Evolutionary conservation across 208 protist genomes (phyloP).

Genomic region (Phytomonas serpens): DNA sequence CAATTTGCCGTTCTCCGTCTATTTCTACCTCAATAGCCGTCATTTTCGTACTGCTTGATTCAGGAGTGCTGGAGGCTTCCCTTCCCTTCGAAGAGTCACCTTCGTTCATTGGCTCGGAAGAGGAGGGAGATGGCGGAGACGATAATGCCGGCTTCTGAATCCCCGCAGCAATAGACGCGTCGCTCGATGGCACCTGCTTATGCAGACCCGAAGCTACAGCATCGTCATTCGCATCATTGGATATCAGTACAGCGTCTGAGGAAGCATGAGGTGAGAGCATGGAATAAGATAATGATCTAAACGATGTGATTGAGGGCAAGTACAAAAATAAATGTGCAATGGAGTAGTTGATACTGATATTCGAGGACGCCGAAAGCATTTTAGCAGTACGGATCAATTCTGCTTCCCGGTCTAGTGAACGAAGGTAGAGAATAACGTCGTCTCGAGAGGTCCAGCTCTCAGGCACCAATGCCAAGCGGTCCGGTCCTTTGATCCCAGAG

Average conservation of each 20-base stretch:
- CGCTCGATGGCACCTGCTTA: not conserved
- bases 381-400: conserved; percentile 43
- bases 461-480: conserved; percentile 56
- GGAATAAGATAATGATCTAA: not conserved
- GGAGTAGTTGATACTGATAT: conserved; percentile 40
- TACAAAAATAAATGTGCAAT: conserved; percentile 38
- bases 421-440: conserved; percentile 52
- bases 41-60: conserved; percentile 23
- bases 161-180: not conserved
- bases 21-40: conserved; percentile 35
- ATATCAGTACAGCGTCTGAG: not conserved
- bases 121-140: not conserved
- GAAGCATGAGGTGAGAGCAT: not conserved
- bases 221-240: not conserved
- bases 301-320: not conserved
- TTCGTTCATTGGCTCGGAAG: not conserved
- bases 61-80: not conserved
- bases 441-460: conserved; percentile 19
- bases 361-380: conserved; percentile 47
- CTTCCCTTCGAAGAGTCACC: conserved; percentile 1
- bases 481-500: conserved; percentile 28
- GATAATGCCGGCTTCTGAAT: not conserved
- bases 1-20: conserved; percentile 44
- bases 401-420: conserved; percentile 50
- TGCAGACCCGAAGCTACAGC: not conserved